Evolutionary conservation across 2,329 filamentous ascomycete genomes (phyloP).

Genomic region (Talaromyces albobiverticillius): DNA sequence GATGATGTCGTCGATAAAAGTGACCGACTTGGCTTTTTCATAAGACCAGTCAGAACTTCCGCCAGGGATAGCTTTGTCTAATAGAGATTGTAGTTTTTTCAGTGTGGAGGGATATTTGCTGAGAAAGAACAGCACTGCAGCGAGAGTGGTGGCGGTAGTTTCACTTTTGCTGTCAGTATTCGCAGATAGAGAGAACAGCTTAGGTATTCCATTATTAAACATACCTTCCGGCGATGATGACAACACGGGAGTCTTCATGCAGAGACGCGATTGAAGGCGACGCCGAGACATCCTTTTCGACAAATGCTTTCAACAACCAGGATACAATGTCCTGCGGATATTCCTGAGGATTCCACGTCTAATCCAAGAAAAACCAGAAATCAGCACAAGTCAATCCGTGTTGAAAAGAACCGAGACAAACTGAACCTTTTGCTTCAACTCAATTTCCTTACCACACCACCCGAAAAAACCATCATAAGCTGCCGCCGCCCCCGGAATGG

Average conservation of each 20-base stretch:
- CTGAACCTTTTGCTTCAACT: neutral
- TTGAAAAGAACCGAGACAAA: neutral
- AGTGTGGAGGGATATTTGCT: conserved; percentile 27
- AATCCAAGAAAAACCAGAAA: neutral
- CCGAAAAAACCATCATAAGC: neutral
- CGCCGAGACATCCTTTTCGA: conserved; percentile 35
- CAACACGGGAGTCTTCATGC: conserved; percentile 1
- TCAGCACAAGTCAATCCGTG: too few relatives aligned
- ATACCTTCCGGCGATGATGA: conserved; percentile 7
- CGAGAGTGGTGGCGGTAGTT: conserved; percentile 32
- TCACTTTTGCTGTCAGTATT: conserved; percentile 29
- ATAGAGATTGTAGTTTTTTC: conserved; percentile 27
- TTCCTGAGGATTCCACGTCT: conserved; percentile 25
- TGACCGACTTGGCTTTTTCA: conserved; percentile 25
- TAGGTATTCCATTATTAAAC: neutral
- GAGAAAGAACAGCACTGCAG: conserved; percentile 30
- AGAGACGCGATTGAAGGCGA: conserved; percentile 23
- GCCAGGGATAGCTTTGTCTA: conserved; percentile 29
- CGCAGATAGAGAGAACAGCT: neutral
- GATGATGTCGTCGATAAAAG: conserved; percentile 22
- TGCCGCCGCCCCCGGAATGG: conserved; percentile 9
- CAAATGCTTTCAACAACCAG: conserved; percentile 39
- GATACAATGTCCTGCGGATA: conserved; percentile 36
- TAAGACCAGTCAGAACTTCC: conserved; percentile 26
- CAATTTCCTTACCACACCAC: conserved; percentile 4